Conservation (phyloP, 257 asterid species). For the Petunia secreta region DNA sequence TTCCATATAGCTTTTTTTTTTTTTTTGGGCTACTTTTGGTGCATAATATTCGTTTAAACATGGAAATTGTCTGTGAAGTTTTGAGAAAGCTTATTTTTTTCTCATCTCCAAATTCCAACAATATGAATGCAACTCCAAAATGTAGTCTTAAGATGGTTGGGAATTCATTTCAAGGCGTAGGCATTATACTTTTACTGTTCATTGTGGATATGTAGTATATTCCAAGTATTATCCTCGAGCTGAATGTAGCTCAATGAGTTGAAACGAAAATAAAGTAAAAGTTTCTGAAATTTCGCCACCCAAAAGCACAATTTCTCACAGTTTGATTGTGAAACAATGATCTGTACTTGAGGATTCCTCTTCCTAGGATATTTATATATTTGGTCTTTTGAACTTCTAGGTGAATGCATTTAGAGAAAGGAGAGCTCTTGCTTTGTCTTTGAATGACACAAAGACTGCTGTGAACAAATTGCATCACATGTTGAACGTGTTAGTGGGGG, state of each 20-base stretch:
- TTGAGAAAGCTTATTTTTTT: not conserved
- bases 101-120: conserved; percentile 7
- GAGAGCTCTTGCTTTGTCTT: conserved; percentile 85
- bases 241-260: not conserved
- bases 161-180: not conserved
- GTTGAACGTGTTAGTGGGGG: conserved; percentile 64
- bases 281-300: not conserved
- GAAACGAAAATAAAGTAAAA: not conserved
- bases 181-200: not conserved
- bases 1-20: not conserved
- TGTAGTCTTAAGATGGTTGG: not conserved
- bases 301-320: not conserved
- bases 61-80: not conserved
- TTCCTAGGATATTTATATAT: not conserved
- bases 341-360: not conserved
- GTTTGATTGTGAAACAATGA: not conserved
- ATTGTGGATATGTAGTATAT: not conserved
- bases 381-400: conserved; percentile 39
- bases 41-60: not conserved
- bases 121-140: not conserved
- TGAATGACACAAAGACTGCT: conserved; percentile 96
- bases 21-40: not conserved
- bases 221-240: not conserved
- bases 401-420: conserved; percentile 88
- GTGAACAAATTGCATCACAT: conserved; percentile 89